These are phyloP conservation scores for Nephelium lappaceum DNA, from an alignment of 345 rosid species.

Conservation along the genomic window DNA sequence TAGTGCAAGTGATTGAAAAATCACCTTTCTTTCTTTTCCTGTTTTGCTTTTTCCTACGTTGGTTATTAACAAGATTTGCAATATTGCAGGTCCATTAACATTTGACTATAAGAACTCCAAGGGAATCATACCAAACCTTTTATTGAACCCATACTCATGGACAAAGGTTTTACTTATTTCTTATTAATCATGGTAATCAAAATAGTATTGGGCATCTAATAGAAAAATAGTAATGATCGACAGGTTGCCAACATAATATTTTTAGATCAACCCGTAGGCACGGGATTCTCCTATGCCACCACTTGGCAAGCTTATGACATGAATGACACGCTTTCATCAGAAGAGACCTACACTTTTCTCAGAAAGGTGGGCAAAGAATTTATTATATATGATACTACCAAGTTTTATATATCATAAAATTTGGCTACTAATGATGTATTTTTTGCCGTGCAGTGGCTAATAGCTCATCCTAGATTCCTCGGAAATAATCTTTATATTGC, in stretches of 20 bases:
- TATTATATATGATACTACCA: background rate
- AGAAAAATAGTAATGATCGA: background rate
- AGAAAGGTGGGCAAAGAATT: conserved; percentile 22
- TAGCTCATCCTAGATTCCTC: conserved; percentile 31
- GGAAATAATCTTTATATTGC: conserved; percentile 34
- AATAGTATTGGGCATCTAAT: no score
- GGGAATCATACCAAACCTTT: conserved; percentile 31
- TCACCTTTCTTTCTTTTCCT: no score
- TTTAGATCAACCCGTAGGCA: conserved; percentile 42
- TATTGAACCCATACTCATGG: conserved; percentile 34
- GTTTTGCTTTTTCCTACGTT: no score
- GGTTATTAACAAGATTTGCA: no score
- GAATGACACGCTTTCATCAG: conserved; percentile 22
- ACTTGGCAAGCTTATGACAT: conserved; percentile 6
- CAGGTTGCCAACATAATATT: conserved; percentile 41
- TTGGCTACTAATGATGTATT: background rate
- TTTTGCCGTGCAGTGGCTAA: conserved; percentile 36
- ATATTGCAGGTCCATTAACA: conserved; percentile 33
- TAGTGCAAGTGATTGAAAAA: no score
- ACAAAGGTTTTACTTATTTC: conserved; percentile 28
- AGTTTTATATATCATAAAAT: no score
- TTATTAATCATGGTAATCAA: no score
- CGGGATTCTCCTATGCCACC: conserved; percentile 45
- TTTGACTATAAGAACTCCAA: conserved; percentile 27
- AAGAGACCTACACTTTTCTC: conserved; percentile 25